Evolutionary conservation across 139 green algal species (phyloP), one percentile per base, ranked within the genome.

Genomic region (Micromonas commoda): DNA sequence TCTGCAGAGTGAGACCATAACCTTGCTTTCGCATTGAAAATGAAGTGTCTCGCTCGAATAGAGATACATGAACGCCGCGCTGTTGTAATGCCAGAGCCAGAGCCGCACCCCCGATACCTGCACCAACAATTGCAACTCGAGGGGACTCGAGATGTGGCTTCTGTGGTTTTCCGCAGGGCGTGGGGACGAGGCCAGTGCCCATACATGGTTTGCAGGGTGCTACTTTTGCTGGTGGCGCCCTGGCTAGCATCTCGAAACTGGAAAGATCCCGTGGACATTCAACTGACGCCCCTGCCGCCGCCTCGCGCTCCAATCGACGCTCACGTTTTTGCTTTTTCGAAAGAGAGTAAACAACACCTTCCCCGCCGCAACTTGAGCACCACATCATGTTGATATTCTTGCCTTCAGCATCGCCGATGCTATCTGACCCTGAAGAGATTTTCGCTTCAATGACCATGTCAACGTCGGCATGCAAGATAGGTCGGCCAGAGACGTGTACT

Each of bases 271-370:
- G n/a, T n/a, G n/a, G n/a, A n/a, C n/a, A n/a, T n/a, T n/a, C n/a
- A n/a, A n/a, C n/a, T n/a, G n/a, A n/a, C n/a, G n/a, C n/a, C n/a
- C n/a, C n/a, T n/a, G n/a, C n/a, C n/a, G n/a, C n/a, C 45, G 9
- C 45, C 45, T 57, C 45, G 45, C 16, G 9, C 45, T 57, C 45
- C 45, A 9, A 57, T 57, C 16, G 9, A 23, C 45, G 45, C 16
- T 9, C 45, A 16, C 45, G 45, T 57, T 57, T 57, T 57, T 57
- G 45, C 45, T 57, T 57, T 16, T 57, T 92, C 97, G 70, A 91
- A 97, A 65, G 89, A 89, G 21, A 81, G 90, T 3, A 97, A 96
- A 73, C 9, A 9, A 57, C 16, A 23, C 45, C 45, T 16, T 57
- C 45, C 9, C 45, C 45, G 9, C 9, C 45, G 45, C 45, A 57